Evolutionary conservation across 208 protist species (phyloP), one percentile per base, ranked within the genome.

Genomic region (Crithidia brevicula): DNA sequence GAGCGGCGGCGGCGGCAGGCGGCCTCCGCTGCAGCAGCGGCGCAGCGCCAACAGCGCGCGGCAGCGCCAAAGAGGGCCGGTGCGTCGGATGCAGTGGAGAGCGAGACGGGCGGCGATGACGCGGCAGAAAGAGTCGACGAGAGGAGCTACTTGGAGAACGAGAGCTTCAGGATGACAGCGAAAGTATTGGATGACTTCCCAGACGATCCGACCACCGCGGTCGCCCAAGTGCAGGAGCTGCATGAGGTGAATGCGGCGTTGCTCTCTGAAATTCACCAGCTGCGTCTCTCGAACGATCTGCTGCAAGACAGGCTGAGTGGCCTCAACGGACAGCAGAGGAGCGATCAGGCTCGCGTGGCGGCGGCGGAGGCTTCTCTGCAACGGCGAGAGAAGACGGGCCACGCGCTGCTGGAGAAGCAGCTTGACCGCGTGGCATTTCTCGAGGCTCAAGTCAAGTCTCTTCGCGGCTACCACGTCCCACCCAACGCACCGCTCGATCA

Each of bases 361-460:
- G 63, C 82, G 15, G 78, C 50, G 3, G 65, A 77, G 23, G 47
- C 65, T 43, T 75, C 79, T 23, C 52, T 91, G 51, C 72, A 83
- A 76, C 40, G 70, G 16, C 78, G 86, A 0, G 86, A 92, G 66
- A 77, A 50, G 31, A 83, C 86, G 2, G 77, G 81, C 1, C 84
- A 90, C 58, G 51, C 58, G 15, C 61, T 95, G 59, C 67, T 97
- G 23, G 81, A 85, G 51, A 64, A 73, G 27, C 86, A 95, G 68
- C 64, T 94, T 11, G 89, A 97, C 60, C 85, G 89, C 5, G 86
- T 97, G 16, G 50, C 65, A 3, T 97, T 97, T 53, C 76, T 97
- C n/a, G 89, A 97, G 79, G 74, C 83, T 2, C 92, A 95, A 64
- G 89, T 97, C 42, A 83, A 60, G 27, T 94, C 88, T 23, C 63